These are phyloP conservation scores for Talaromyces marneffei DNA, from an alignment of 2,329 filamentous ascomycete species.

Conservation along the genomic window DNA sequence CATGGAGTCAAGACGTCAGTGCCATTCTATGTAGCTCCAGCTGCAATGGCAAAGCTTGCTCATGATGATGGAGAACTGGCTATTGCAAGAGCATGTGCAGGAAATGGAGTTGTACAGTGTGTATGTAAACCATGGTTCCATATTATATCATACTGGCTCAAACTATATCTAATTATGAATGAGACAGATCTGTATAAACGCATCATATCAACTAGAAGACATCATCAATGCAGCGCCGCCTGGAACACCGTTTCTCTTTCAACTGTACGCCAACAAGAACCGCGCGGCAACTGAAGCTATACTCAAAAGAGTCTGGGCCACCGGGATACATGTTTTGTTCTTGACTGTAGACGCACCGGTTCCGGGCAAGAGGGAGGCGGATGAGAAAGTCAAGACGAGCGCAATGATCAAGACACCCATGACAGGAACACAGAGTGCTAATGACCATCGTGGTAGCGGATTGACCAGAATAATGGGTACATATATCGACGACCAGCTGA, in stretches of 20 bases:
- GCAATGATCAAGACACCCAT: not conserved
- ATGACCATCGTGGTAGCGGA: not conserved
- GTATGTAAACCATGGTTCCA: not conserved
- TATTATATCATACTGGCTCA: too few species aligned
- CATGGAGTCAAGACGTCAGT: not conserved
- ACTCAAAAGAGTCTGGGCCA: slow-evolving; percentile 21
- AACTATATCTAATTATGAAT: slow-evolving; percentile 18
- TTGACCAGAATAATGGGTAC: not conserved
- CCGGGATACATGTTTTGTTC: slow-evolving; percentile 25
- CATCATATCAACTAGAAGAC: slow-evolving; percentile 29
- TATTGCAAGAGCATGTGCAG: not conserved
- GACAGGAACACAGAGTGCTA: not conserved
- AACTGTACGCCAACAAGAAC: slow-evolving; percentile 35
- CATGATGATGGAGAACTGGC: not conserved
- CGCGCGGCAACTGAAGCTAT: slow-evolving; percentile 21
- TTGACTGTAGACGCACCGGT: slow-evolving; percentile 31
- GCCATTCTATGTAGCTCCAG: slow-evolving; percentile 30
- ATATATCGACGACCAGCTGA: not conserved
- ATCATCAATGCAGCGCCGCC: slow-evolving; percentile 26
- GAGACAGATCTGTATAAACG: slow-evolving; percentile 19
- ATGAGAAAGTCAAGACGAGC: slow-evolving; percentile 24
- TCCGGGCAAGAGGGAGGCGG: slow-evolving; percentile 28
- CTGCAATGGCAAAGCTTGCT: not conserved
- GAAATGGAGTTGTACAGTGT: not conserved
- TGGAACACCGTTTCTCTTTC: slow-evolving; percentile 25